These are phyloP conservation scores for Ascochyta koolunga DNA, from an alignment of 2,329 filamentous ascomycete genomes.

Conservation along the genomic window DNA sequence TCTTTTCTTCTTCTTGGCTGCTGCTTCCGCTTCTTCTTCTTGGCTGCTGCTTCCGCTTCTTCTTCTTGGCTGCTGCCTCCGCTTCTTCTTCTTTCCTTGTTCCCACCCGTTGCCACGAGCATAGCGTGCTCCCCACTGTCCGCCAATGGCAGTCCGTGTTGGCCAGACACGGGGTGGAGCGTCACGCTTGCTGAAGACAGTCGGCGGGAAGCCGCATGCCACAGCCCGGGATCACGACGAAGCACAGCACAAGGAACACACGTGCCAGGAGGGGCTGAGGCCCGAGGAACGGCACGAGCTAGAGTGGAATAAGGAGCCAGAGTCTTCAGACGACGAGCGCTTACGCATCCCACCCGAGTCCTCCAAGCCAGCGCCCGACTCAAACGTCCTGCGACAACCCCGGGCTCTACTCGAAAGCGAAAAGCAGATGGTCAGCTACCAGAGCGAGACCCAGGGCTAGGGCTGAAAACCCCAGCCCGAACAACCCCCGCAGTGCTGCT, in stretches of 20 bases:
- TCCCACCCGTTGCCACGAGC: too few species aligned
- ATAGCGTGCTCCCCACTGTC: background rate
- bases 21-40: too few species aligned
- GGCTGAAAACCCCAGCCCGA: constrained; percentile 6
- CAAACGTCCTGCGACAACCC: background rate
- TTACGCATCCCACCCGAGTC: background rate
- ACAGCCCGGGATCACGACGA: constrained; percentile 46
- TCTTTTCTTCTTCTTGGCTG: too few species aligned
- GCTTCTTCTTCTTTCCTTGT: too few species aligned
- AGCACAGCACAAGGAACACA: background rate
- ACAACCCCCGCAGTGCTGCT: background rate
- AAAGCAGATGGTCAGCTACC: constrained; percentile 1
- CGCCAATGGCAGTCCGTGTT: constrained; percentile 16
- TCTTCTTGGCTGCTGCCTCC: too few species aligned
- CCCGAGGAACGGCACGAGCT: background rate
- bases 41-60: too few species aligned
- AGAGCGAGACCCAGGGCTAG: background rate
- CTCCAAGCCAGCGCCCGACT: background rate
- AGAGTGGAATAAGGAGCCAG: constrained; percentile 27
- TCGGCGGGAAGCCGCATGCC: constrained; percentile 45
- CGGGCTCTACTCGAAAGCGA: constrained; percentile 1
- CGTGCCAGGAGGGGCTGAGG: background rate
- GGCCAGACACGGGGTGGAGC: constrained; percentile 9
- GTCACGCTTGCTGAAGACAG: constrained; percentile 35
- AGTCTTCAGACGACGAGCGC: constrained; percentile 31